Evolutionary conservation across 139 green algal genomes (phyloP).

Genomic region (Micromonas pusilla): DNA sequence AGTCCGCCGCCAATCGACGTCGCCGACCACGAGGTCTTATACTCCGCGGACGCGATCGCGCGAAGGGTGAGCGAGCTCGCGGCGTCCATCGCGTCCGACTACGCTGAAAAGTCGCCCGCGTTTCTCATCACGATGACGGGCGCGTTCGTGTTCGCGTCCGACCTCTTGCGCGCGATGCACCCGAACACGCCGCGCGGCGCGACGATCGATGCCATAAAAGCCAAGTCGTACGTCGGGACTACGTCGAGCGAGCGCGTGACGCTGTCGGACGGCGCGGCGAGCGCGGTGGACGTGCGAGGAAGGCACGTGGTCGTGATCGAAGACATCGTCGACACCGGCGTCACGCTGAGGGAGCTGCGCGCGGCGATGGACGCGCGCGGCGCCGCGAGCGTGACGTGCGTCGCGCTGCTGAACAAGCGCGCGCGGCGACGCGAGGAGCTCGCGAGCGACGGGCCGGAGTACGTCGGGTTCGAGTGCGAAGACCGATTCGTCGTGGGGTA

Average conservation of each 20-base stretch:
- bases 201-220: background rate
- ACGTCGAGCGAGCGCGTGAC: background rate
- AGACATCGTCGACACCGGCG: background rate
- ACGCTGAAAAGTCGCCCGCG: background rate
- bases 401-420: background rate
- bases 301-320: background rate
- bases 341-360: background rate
- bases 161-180: background rate
- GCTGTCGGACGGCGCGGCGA: too few species aligned
- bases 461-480: slow-evolving; percentile 49
- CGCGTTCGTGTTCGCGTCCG: background rate
- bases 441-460: background rate
- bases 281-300: background rate
- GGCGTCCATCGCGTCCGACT: background rate
- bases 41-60: background rate
- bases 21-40: too few species aligned
- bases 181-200: too few species aligned
- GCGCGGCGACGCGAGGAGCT: background rate
- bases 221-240: background rate
- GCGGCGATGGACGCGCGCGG: background rate
- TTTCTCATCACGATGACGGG: background rate
- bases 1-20: too few species aligned
- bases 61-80: background rate
- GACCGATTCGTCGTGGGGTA: slow-evolving; percentile 91
- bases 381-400: background rate